Base-by-base conservation (phyloP, 345 rosid species). In the Murraya paniculata region DNA sequence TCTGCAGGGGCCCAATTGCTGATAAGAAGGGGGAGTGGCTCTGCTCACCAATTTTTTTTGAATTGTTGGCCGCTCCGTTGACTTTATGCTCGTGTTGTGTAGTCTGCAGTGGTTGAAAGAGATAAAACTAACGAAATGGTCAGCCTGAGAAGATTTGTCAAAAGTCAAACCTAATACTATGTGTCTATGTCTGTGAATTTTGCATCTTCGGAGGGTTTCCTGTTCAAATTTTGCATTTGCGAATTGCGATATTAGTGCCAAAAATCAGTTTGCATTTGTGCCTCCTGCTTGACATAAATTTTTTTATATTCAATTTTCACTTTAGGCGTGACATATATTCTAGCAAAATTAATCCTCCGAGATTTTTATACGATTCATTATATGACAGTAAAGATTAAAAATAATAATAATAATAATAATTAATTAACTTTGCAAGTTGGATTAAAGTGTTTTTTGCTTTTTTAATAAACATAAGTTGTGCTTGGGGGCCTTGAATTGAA, bases 71-170 rank as follows among this genome's bases (percentile, higher is more conserved):
- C 66, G 24, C 6, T 16, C 1, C 1, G 14, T 61, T 74, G 60
- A 64, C 72, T 80, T 73, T 69, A 9, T 76, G 68, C 21, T 0
- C 5, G 16, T 28, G 39, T n/a, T 21, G 28, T 57, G 74, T 4
- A 33, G 18, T 45, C 50, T 3, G 18, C 13, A 13, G 82, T 72
- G 7, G 85, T 72, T 82, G 85, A 50, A 24, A 59, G 30, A 60
- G 70, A 58, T 71, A 24, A 45, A 53, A 50, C 64, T 55, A 41
- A n/a, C 48, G 64, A 14, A 31, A 64, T 33, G 78, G 78, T 50
- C 78, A 75, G 71, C 75, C 60, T 33, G 22, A 27, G 19, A n/a
- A 11, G 57, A 41, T 9, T 25, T 0, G 19, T 31, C 74, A 71
- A 16, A 71, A 30, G 61, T 53, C 38, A 28, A 39, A 60, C 8